phyloP scores from a whole-genome alignment of 202 grass and related monocot species.

The Hordeum pubiflorum region DNA sequence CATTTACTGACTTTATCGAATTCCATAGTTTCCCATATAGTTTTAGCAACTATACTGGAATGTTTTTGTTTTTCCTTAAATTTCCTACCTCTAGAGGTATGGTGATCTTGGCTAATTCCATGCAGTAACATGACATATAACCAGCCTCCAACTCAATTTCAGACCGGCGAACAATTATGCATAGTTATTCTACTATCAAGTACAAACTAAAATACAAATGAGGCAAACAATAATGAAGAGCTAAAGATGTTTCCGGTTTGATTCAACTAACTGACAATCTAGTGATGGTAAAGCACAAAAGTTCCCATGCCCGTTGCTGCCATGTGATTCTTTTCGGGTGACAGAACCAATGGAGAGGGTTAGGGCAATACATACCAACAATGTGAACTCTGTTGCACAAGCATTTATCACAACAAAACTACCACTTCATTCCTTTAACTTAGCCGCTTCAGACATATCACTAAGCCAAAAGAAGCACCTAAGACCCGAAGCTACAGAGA shows the following conservation, averaged over 20 bases:
- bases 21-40: neutral
- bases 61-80: neutral
- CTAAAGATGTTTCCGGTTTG: neutral
- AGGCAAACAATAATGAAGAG: neutral
- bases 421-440: neutral
- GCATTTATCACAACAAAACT: neutral
- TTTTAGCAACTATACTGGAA: neutral
- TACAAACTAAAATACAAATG: neutral
- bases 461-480: constrained; percentile 5
- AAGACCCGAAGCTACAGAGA: neutral
- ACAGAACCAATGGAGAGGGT: neutral
- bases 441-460: neutral
- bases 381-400: neutral
- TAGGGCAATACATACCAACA: neutral
- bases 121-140: neutral
- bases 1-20: neutral
- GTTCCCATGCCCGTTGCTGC: neutral
- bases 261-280: neutral
- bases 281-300: neutral
- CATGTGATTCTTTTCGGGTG: neutral
- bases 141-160: neutral
- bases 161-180: neutral
- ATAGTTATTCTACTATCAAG: neutral
- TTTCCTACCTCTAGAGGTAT: neutral
- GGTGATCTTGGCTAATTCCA: neutral